A percentile compares a stretch with the other conserved stretches of the same genome.
Conservation (phyloP, 805 yeast species). For the Tetrapisispora namnaoensis region DNA sequence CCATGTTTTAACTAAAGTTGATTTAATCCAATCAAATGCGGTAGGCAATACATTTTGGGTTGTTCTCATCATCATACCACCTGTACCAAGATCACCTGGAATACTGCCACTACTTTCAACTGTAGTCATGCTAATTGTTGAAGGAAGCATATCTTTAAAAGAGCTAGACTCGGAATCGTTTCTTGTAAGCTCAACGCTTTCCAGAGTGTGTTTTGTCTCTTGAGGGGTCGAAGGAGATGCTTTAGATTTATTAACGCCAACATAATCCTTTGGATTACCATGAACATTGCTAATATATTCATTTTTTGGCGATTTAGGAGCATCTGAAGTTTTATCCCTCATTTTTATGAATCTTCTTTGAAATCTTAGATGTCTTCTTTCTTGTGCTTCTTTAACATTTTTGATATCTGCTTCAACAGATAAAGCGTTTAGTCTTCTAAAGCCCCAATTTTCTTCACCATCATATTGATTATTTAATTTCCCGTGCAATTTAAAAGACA, state of each 20-base stretch:
- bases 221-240: too few relatives aligned
- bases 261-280: slow-evolving; percentile 1
- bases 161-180: background rate
- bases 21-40: slow-evolving; percentile 69
- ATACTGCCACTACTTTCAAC: background rate
- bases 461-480: slow-evolving; percentile 65
- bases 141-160: background rate
- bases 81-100: slow-evolving; percentile 2
- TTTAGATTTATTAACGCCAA: background rate
- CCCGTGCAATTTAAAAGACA: slow-evolving; percentile 77
- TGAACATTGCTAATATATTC: background rate
- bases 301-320: background rate
- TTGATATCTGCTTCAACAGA: slow-evolving; percentile 75
- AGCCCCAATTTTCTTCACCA: slow-evolving; percentile 88
- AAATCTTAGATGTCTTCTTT: slow-evolving; percentile 1
- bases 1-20: slow-evolving; percentile 58
- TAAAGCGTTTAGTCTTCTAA: slow-evolving; percentile 80
- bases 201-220: background rate
- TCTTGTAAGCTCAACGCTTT: background rate
- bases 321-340: background rate
- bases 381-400: slow-evolving; percentile 4
- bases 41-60: slow-evolving; percentile 36
- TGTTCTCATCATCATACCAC: slow-evolving; percentile 5
- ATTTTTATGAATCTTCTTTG: slow-evolving; percentile 1
- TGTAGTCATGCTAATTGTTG: background rate